Base-by-base conservation (phyloP, 1,284 basidiomycete species). In the Rhodotorula sp. region DNA sequence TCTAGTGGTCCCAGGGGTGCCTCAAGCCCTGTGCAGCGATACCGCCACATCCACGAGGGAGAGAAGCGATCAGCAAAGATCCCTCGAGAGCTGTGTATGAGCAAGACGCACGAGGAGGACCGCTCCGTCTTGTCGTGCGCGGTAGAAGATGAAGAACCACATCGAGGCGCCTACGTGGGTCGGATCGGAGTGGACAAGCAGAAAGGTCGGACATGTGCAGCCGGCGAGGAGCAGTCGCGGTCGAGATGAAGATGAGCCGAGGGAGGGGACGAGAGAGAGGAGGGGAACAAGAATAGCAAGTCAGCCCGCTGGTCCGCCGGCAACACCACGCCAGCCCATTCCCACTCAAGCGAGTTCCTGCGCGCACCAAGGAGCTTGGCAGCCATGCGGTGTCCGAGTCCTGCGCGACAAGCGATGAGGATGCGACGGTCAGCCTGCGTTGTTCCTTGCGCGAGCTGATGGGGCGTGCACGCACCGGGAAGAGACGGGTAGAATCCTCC, bases 61-160 rank as follows among this genome's bases (percentile, higher is more conserved):
- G 65, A 60, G 62, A 54, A 47, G 16, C 52, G 9, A 51, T 30
- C 15, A 44, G 50, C 50, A 16, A 18, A 13, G n/a, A 13, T 9
- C 1, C n/a, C 11, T 22, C 30, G 30, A 34, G 24, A 34, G 26
- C 31, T 52, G 54, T 26, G 10, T 37, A 40, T 30, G 57, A 60
- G 10, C 46, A 31, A 44, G 37, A 78, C 83, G 59, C 65, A 83
- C 83, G 67, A 84, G 78, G 48, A 84, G 77, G 71, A 82, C 83
- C 40, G 82, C 71, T 22, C 82, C 83, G 74, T 84, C 83, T 80
- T 84, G 82, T 71, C 83, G 71, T 26, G 60, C 67, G 30, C 66
- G 59, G 82, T 94, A 95, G 84, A 95, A 94, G 80, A 95, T 91
- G 85, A 94, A 96, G 87, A 95, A 95, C 92, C 92, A 95, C 92